Percentiles rank a stretch among this genome's conserved stretches.
Conservation (phyloP, 495 filamentous ascomycete species). For the Coniosporium apollinis region DNA sequence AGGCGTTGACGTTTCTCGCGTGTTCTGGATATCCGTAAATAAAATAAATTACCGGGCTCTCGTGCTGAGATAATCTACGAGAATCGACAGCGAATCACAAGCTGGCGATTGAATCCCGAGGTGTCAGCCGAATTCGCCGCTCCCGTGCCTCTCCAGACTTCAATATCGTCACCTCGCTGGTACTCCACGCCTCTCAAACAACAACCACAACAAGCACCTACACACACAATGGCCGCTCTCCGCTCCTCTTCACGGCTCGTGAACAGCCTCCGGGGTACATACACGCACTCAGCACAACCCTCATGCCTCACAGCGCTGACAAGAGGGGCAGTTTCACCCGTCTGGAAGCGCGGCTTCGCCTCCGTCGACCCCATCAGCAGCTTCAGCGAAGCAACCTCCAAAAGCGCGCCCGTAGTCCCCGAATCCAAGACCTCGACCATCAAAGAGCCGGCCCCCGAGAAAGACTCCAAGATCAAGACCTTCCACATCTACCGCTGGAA, state of each 20-base stretch:
- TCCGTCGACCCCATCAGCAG: conserved; percentile 31
- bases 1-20: too few relatives aligned
- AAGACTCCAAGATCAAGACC: conserved; percentile 58
- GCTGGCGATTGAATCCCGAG: too few relatives aligned
- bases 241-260: conserved; percentile 36
- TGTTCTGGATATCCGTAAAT: too few relatives aligned
- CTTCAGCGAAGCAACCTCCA: conserved; percentile 21
- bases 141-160: too few relatives aligned
- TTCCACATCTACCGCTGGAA: conserved; percentile 99
- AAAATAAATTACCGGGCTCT: too few relatives aligned
- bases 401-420: conserved; percentile 20
- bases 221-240: conserved; percentile 55
- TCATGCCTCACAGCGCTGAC: too few relatives aligned
- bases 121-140: too few relatives aligned
- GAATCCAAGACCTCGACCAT: conserved; percentile 35
- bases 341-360: conserved; percentile 28
- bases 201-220: background rate
- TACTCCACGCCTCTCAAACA: background rate
- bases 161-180: too few relatives aligned
- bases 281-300: too few relatives aligned
- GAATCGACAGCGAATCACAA: too few relatives aligned
- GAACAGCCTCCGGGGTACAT: too few relatives aligned
- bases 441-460: conserved; percentile 36
- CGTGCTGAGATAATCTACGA: too few relatives aligned
- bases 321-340: conserved; percentile 1